Evolutionary conservation across 805 yeast genomes (phyloP), one percentile per base, ranked within the genome.

Genomic region (Myxozyma vanderwaltii): DNA sequence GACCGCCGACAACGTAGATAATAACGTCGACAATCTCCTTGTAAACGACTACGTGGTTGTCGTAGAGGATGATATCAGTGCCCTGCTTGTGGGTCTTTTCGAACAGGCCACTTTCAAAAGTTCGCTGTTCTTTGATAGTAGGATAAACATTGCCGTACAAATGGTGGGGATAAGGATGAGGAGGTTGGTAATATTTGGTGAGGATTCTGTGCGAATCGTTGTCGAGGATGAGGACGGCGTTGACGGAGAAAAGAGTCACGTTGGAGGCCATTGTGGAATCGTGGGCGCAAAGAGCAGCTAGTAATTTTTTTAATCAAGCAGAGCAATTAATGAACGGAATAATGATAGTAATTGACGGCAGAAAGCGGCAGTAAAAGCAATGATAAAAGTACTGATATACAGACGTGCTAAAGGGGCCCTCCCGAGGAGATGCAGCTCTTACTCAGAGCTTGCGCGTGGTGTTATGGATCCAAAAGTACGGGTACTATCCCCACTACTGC

Each of bases 211-310:
- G 81, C 15, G 96, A 96, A 56, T 86, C 86, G 67, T 78, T 82
- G 73, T 91, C 97, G 66, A 94, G 81, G 65, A 94, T 82, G 66
- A 92, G 75, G 45, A 88, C 79, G 3, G 97, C 94, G 40, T 87
- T 81, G 52, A 92, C 85, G 6, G 97, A 80, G 77, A 92, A 91
- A 59, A 94, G 79, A n/a, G 68, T 59, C 48, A 68, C 56, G 53
- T 68, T 65, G 26, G 67, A 56, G 13, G 50, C 17, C 51, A 29
- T 29, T 6, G 33, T 10, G 43, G 43, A 38, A 10, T 10, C 19
- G 43, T 10, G 43, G 10, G 33, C 33, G 33, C 33, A 10, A 7
- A n/a, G n/a, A n/a, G 10, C 33, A 29, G 33, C 6, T 29, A 10
- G 10, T 7, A 17, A 17, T 5, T 38, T 5, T 38, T 5, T 13